phyloP scores from a whole-genome alignment of 257 asterid species.

The Prunella vulgaris region DNA sequence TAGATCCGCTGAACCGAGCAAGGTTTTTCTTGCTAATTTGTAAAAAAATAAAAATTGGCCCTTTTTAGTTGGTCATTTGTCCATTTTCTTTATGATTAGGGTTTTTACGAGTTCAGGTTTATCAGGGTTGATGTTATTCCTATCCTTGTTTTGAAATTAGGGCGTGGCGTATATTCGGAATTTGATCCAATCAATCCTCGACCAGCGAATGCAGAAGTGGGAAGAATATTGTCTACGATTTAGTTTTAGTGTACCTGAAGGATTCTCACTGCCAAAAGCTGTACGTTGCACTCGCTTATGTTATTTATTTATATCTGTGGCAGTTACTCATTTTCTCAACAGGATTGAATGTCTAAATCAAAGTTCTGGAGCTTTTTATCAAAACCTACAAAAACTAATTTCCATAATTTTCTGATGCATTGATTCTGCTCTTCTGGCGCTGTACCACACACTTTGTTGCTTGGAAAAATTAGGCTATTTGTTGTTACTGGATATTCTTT shows the following conservation, averaged over 20 bases:
- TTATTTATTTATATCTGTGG: background rate
- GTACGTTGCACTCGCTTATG: constrained; percentile 21
- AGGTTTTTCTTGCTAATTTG: constrained; percentile 25
- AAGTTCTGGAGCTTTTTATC: background rate
- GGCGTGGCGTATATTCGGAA: constrained; percentile 34
- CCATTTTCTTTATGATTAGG: background rate
- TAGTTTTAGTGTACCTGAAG: constrained; percentile 49
- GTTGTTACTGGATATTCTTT: background rate
- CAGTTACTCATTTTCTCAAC: background rate
- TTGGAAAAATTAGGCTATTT: background rate
- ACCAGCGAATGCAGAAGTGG: constrained; percentile 47
- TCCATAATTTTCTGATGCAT: background rate
- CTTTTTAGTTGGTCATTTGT: background rate
- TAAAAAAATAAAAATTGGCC: too few relatives aligned
- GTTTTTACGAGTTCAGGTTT: background rate
- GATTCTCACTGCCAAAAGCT: constrained; percentile 31
- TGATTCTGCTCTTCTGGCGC: constrained; percentile 1
- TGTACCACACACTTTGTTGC: background rate
- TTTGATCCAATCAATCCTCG: constrained; percentile 29
- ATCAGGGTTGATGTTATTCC: background rate
- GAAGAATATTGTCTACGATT: constrained; percentile 43
- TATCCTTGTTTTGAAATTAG: constrained; percentile 24
- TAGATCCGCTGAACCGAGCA: constrained; percentile 35
- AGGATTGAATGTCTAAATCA: background rate
- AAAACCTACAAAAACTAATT: background rate